phyloP scores from a whole-genome alignment of 1,284 basidiomycete species.

The Trametes sp. region DNA sequence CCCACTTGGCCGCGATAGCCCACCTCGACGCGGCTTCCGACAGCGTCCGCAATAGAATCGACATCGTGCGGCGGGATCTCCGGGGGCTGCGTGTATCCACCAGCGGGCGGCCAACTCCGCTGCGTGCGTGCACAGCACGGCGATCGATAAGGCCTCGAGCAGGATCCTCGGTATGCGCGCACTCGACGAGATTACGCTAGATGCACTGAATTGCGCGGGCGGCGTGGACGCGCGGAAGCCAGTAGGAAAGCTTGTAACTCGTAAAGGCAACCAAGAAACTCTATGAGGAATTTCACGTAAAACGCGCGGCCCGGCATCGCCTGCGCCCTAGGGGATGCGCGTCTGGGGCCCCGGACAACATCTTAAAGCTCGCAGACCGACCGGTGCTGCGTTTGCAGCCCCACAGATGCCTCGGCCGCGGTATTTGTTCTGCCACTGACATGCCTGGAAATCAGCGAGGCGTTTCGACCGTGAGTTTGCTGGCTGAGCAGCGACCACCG shows the following conservation, averaged over 20 bases:
- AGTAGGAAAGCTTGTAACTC: conserved; percentile 9
- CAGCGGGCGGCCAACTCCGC: conserved; percentile 8
- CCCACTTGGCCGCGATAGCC: background rate
- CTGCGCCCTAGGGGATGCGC: background rate
- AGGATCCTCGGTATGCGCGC: background rate
- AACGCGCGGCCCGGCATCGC: background rate
- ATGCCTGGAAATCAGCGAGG: background rate
- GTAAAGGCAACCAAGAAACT: conserved; percentile 28
- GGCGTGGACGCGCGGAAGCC: conserved; percentile 16
- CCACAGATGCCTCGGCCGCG: background rate
- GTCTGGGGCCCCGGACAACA: background rate
- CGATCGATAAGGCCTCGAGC: conserved; percentile 12
- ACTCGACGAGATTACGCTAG: conserved; percentile 13
- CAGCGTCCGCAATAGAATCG: conserved; percentile 13
- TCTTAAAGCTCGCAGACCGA: background rate
- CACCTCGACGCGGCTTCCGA: conserved; percentile 10
- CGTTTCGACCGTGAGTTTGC: background rate
- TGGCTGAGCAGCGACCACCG: background rate
- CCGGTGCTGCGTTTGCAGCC: background rate
- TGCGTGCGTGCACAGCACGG: background rate
- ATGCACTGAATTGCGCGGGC: conserved; percentile 19
- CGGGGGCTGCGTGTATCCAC: conserved; percentile 4
- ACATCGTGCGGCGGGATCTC: conserved; percentile 13
- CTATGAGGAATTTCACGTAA: conserved; percentile 18
- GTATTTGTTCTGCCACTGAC: background rate